These are phyloP conservation scores for Tuber indicum DNA, from an alignment of 495 filamentous ascomycete genomes.

Conservation along the genomic window DNA sequence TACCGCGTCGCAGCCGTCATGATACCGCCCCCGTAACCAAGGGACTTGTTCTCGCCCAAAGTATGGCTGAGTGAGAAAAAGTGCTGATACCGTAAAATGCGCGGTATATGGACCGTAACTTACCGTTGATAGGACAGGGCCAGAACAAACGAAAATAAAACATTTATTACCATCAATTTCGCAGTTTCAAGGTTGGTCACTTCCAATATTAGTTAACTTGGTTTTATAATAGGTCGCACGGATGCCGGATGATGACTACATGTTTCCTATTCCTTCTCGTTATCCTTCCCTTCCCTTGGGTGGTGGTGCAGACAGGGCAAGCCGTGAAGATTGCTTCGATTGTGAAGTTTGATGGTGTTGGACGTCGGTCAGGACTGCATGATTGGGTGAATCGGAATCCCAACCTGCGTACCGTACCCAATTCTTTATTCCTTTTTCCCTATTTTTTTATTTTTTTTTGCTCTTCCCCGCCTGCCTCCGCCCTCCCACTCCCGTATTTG, in stretches of 20 bases:
- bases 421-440: constrained; percentile 12
- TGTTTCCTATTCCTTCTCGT: constrained; percentile 3
- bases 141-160: background rate
- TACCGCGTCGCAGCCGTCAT: background rate
- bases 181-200: background rate
- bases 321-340: background rate
- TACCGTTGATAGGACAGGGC: background rate
- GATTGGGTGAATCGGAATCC: constrained; percentile 35
- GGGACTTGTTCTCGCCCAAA: background rate
- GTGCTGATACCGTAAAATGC: background rate
- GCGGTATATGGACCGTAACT: background rate
- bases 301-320: background rate
- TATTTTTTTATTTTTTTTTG: constrained; percentile 25
- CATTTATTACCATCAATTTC: background rate
- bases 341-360: constrained; percentile 1
- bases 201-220: background rate
- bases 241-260: constrained; percentile 1
- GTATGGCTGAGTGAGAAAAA: constrained; percentile 5
- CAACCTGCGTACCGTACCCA: constrained; percentile 7
- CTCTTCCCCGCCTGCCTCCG: constrained; percentile 8
- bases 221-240: background rate
- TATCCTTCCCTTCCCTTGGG: background rate
- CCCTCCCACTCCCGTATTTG: constrained; percentile 2
- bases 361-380: constrained; percentile 17
- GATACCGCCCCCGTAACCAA: background rate